These are phyloP conservation scores for Glomus cerebriforme DNA, from an alignment of 192 early-diverging fungal genomes.

Conservation along the genomic window DNA sequence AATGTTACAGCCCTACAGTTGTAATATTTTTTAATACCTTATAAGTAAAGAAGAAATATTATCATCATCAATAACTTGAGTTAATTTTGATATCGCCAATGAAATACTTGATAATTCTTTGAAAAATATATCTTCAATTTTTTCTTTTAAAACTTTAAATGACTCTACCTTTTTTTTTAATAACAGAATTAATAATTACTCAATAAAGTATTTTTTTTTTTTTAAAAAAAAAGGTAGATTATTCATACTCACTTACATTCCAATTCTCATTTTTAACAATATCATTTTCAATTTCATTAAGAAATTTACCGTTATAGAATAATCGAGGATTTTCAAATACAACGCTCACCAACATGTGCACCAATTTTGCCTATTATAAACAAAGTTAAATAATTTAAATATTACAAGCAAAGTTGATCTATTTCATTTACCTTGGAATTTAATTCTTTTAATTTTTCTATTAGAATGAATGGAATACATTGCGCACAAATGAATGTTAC, in stretches of 20 bases:
- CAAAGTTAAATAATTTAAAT: neutral
- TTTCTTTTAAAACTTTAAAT: neutral
- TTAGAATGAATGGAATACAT: conserved; percentile 2
- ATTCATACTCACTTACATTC: neutral
- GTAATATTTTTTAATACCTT: too few relatives aligned
- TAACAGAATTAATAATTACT: neutral
- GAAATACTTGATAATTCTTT: neutral
- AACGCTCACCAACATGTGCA: neutral
- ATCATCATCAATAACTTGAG: neutral
- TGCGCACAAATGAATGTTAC: conserved; percentile 13
- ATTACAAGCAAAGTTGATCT: neutral
- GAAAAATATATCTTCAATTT: neutral
- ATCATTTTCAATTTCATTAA: neutral
- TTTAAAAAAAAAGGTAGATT: neutral
- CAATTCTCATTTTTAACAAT: neutral
- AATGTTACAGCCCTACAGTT: too few relatives aligned
- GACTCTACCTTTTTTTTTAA: neutral
- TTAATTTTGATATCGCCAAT: conserved; percentile 3
- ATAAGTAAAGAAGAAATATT: neutral
- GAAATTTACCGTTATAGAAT: conserved; percentile 13
- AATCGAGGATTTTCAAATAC: neutral
- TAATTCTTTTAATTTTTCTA: neutral
- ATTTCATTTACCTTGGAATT: conserved; percentile 16
- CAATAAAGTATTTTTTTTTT: too few relatives aligned
- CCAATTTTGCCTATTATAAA: neutral